These are phyloP conservation scores for Nicotiana noctiflora DNA, from an alignment of 257 asterid species.

Conservation along the genomic window DNA sequence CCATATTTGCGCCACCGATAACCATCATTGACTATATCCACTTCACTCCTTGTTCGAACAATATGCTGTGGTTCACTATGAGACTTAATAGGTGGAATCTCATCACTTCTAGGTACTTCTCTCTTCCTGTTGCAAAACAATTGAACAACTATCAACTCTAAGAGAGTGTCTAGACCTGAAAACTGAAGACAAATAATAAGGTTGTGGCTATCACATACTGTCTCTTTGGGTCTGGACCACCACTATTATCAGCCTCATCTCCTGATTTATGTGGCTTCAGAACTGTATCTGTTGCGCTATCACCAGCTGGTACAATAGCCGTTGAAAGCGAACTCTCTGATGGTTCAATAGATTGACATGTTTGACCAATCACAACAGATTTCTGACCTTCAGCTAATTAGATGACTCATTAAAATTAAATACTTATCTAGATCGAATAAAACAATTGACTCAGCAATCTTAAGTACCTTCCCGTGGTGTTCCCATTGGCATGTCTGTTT, in stretches of 20 bases:
- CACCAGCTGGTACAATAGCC: conserved; percentile 27
- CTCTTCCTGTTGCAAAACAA: conserved; percentile 55
- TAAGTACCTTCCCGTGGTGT: conserved; percentile 41
- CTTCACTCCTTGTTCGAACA: conserved; percentile 70
- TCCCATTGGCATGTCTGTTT: conserved; percentile 21
- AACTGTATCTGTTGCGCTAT: conserved; percentile 25
- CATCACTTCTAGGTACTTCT: conserved; percentile 33
- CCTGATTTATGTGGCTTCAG: conserved; percentile 20
- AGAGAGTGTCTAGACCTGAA: background rate
- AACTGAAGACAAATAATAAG: conserved; percentile 6
- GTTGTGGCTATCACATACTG: conserved; percentile 45
- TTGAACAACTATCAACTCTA: conserved; percentile 4
- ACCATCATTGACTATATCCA: conserved; percentile 78
- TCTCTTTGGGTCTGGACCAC: conserved; percentile 45
- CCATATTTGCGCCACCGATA: conserved; percentile 98
- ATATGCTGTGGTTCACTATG: conserved; percentile 50
- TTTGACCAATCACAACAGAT: conserved; percentile 18
- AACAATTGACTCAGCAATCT: background rate
- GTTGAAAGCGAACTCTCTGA: conserved; percentile 22
- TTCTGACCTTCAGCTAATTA: conserved; percentile 39
- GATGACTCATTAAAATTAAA: conserved; percentile 12
- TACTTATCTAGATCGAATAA: background rate
- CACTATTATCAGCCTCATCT: conserved; percentile 34
- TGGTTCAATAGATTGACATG: conserved; percentile 30
- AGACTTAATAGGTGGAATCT: conserved; percentile 34